Evolutionary conservation across 495 filamentous ascomycete genomes (phyloP).

Genomic region (Cercophora newfieldiana): DNA sequence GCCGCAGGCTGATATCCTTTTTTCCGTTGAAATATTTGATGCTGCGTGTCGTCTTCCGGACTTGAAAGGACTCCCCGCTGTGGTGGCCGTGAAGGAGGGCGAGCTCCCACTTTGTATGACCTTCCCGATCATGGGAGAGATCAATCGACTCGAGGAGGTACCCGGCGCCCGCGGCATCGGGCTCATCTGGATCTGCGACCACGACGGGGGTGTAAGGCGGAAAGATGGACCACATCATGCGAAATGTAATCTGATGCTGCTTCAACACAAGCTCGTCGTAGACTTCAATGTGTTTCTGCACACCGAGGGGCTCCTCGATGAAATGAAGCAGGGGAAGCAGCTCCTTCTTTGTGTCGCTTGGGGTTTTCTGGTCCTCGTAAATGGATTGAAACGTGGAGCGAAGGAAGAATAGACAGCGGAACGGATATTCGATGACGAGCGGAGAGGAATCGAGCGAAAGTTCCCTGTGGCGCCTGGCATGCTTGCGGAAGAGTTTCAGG

Average conservation of each 20-base stretch:
- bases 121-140: background rate
- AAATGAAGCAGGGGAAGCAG: background rate
- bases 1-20: background rate
- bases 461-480: constrained; percentile 2
- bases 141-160: background rate
- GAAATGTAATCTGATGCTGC: constrained; percentile 2
- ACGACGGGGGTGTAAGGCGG: background rate
- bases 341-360: background rate
- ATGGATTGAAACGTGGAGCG: background rate
- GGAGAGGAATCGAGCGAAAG: background rate
- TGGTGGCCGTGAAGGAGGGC: background rate
- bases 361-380: background rate
- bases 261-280: constrained; percentile 1
- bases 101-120: background rate
- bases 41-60: background rate
- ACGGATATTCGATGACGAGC: background rate
- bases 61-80: background rate
- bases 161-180: background rate
- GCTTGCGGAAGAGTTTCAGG: background rate
- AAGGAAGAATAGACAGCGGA: background rate
- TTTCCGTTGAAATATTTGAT: background rate
- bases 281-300: background rate
- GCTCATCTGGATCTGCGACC: background rate
- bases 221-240: constrained; percentile 7
- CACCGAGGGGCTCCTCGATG: background rate